Evolutionary conservation across 768 basidiomycete species (phyloP), one percentile per base, ranked within the genome.

Genomic region (Pseudohyphozyma bogoriensis): DNA sequence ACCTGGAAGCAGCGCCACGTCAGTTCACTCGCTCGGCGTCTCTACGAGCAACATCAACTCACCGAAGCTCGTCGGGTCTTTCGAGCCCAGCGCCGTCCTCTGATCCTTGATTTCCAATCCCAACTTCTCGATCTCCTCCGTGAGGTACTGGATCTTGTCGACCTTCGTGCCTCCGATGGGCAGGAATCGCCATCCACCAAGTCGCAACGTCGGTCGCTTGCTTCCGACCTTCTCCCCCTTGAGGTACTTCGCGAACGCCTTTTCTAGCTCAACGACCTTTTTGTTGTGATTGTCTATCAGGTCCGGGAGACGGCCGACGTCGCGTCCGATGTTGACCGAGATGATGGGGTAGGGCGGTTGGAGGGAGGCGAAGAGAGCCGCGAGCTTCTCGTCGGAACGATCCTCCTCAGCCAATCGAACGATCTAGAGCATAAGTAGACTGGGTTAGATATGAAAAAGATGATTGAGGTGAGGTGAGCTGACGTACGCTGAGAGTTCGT

Each of bases 241-340:
- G 51, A 69, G 60, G 72, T 95, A 95, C 55, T 82, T 83, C 58
- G 96, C 92, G 36, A 99, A 80, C 49, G 89, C 79, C 46, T 82
- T 78, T 72, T 99, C 95, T 58, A 97, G 81, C 69, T 92, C 84
- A 47, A 86, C 80, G 24, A 99, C 93, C n/a, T 87, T 85, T 56
- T 83, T 77, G 73, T 96, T 96, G 73, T 92, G 89, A 68, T 84
- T 86, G 58, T 93, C 87, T 63, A 99, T 87, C 58, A 95, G 77
- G 59, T 89, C 84, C 0, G 95, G 90, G 20, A 97, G 83, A 59
- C 82, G 80, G 31, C 90, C 93, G 35, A 95, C 85, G 66, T 82
- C 82, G 31, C 89, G 83, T 31, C 89, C 86, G 52, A 92, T 84
- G 74, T 91, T 87, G 8, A 92, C 89, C 28, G 86, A 84, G 3